Base-by-base conservation (phyloP, 371 early-diverging fungal genomes). In the Zopfochytrium polystomum region DNA sequence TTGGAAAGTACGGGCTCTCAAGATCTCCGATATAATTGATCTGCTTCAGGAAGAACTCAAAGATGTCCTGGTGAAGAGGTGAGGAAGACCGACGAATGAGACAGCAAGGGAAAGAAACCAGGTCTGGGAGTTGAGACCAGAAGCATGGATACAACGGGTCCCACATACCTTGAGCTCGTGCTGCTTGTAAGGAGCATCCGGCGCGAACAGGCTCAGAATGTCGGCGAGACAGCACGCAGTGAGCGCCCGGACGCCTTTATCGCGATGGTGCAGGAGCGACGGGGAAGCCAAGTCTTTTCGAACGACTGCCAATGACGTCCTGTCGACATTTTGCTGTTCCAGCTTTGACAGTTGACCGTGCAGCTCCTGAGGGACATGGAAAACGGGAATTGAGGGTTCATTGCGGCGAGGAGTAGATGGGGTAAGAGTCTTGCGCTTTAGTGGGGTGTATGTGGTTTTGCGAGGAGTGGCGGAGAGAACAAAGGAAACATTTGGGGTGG, bases 151-250 rank as follows among this genome's bases (percentile, higher is more conserved):
- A 30, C 49, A 20, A 20, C 25, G 34, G 44, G 9, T n/a, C 11
- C 20, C 34, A 5, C 52, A 30, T 74, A 88, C 89, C 75, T 77
- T 87, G 52, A 93, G 79, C 60, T 92, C 86, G 0, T 67, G 63
- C 47, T 81, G 76, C 31, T 65, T 76, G 72, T 91, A 95, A 1
- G 96, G 98, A 2, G 92, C 90, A 35, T 92, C 89, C 5, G 96
- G 96, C 2, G 95, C 96, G 72, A 85, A 92, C 22, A 98, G 74
- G 30, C 95, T 81, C 52, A 98, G 80, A 1, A 95, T 77, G 64
- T 96, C 98, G 0, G 93, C 91, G 23, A 95, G 73, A 71, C 95
- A 95, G 74, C 92, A 91, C 0, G 93, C 88, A 1, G 86, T 81
- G 22, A 88, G 79, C 13, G 85, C 81, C 45, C 80, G 82, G 15